These are phyloP conservation scores for Diplodia scrobiculata DNA, from an alignment of 2,329 filamentous ascomycete genomes.

Conservation along the genomic window DNA sequence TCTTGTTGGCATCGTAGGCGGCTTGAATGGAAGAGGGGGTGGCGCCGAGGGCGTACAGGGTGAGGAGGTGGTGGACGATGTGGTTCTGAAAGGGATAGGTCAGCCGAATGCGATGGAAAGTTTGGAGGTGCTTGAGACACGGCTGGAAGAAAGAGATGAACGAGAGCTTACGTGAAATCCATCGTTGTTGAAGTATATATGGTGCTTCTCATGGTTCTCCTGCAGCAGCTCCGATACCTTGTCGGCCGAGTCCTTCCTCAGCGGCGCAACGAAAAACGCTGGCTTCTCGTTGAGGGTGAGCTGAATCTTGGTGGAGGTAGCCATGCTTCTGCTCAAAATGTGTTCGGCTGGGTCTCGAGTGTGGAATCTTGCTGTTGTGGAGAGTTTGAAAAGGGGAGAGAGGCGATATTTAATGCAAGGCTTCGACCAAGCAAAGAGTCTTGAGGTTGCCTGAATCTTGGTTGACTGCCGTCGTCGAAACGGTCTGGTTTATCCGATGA, in stretches of 20 bases:
- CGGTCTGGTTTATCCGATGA: not conserved
- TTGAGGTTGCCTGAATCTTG: not conserved
- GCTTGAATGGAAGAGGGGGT: constrained; percentile 60
- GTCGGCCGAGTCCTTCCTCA: constrained; percentile 61
- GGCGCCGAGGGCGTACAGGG: constrained; percentile 75
- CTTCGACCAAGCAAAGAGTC: not conserved
- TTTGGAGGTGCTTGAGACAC: not conserved
- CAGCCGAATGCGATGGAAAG: not conserved
- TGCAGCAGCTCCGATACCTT: constrained; percentile 71
- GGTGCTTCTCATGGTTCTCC: constrained; percentile 70
- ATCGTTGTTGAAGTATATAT: constrained; percentile 75
- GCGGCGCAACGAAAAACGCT: constrained; percentile 50
- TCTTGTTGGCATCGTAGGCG: constrained; percentile 65
- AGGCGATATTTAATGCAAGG: not conserved
- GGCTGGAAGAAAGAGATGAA: not conserved
- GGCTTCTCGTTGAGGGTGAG: constrained; percentile 43
- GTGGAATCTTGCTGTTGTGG: not conserved
- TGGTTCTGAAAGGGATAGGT: constrained; percentile 57
- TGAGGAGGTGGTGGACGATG: constrained; percentile 75
- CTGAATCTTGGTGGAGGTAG: constrained; percentile 37
- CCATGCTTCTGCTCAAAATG: constrained; percentile 35
- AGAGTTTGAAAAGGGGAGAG: not conserved
- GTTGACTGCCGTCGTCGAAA: not conserved
- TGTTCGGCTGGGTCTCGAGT: not conserved
- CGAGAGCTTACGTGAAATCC: constrained; percentile 66